phyloP scores from a whole-genome alignment of 1,284 basidiomycete species.

The Ganoderma sinense region DNA sequence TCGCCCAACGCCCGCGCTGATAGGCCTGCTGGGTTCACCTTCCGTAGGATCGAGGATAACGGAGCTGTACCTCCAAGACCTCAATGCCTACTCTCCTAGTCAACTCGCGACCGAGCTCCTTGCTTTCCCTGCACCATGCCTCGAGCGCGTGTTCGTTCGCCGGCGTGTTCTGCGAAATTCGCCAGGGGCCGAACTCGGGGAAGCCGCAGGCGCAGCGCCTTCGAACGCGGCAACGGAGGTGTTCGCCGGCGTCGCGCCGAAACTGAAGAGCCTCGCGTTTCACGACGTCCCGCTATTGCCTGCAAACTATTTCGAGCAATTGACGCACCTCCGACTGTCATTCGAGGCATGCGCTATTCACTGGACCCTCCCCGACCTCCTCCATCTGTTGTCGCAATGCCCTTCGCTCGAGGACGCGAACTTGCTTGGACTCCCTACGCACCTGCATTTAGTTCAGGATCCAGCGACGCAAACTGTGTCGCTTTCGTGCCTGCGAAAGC shows the following conservation, averaged over 20 bases:
- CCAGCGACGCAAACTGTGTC: background rate
- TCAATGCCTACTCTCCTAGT: constrained; percentile 5
- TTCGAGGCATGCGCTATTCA: constrained; percentile 9
- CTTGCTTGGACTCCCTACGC: constrained; percentile 20
- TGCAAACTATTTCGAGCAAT: constrained; percentile 13
- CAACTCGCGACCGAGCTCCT: constrained; percentile 17
- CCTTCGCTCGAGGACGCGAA: constrained; percentile 8
- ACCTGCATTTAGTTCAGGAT: constrained; percentile 12
- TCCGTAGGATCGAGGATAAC: constrained; percentile 9
- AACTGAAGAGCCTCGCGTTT: constrained; percentile 17
- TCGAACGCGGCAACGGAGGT: constrained; percentile 9
- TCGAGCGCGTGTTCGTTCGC: constrained; percentile 19
- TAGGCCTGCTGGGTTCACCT: background rate
- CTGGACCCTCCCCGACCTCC: constrained; percentile 19
- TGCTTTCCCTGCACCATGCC: constrained; percentile 17
- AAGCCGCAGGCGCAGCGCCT: background rate
- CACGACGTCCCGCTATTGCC: constrained; percentile 28
- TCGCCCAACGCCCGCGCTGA: constrained; percentile 14
- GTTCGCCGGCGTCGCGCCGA: constrained; percentile 20
- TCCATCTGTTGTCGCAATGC: constrained; percentile 8
- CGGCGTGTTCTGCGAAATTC: background rate
- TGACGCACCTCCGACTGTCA: constrained; percentile 15
- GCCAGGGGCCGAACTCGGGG: background rate
- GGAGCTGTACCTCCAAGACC: constrained; percentile 19
- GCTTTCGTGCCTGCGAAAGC: constrained; percentile 10